Percentiles rank a stretch among this genome's conserved stretches.
phyloP scores from a whole-genome alignment of 129 eudicot species.

The Dittrichia graveolens region DNA sequence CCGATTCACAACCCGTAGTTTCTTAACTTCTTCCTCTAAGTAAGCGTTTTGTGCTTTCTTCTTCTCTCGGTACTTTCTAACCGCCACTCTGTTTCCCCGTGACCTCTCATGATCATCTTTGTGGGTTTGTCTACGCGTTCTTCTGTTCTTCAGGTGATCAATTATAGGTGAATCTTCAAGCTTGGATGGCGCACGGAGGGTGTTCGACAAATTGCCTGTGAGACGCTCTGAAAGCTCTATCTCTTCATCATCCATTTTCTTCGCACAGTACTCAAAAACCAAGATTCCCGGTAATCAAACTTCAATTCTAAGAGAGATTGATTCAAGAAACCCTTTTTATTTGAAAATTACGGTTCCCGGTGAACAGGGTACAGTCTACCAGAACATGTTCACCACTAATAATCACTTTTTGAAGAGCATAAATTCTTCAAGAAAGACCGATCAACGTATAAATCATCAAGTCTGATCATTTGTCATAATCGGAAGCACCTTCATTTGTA shows the following conservation, averaged over 20 bases:
- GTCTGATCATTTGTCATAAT: constrained; percentile 25
- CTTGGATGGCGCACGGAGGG: constrained; percentile 27
- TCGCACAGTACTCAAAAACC: constrained; percentile 2
- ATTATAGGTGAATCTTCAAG: constrained; percentile 34
- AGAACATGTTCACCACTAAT: constrained; percentile 33
- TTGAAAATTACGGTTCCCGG: neutral
- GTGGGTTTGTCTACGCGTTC: constrained; percentile 51
- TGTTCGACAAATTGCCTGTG: constrained; percentile 36
- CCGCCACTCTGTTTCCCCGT: constrained; percentile 68
- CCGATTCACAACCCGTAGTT: constrained; percentile 49
- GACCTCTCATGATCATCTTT: constrained; percentile 24
- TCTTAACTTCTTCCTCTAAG: constrained; percentile 69
- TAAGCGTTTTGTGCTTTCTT: constrained; percentile 61
- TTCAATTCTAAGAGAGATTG: neutral
- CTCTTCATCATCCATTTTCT: constrained; percentile 52
- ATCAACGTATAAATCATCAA: constrained; percentile 1
- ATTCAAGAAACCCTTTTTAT: neutral
- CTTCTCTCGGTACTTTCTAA: constrained; percentile 71
- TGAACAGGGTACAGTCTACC: neutral
- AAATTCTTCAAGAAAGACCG: constrained; percentile 25
- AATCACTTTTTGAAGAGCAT: constrained; percentile 28
- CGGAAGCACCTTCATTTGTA: constrained; percentile 4
- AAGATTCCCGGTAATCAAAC: neutral
- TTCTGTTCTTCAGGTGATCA: constrained; percentile 31
- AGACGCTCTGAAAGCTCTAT: constrained; percentile 37